Base-by-base conservation (phyloP, 139 green algal genomes). In the Chlorella vulgaris region DNA sequence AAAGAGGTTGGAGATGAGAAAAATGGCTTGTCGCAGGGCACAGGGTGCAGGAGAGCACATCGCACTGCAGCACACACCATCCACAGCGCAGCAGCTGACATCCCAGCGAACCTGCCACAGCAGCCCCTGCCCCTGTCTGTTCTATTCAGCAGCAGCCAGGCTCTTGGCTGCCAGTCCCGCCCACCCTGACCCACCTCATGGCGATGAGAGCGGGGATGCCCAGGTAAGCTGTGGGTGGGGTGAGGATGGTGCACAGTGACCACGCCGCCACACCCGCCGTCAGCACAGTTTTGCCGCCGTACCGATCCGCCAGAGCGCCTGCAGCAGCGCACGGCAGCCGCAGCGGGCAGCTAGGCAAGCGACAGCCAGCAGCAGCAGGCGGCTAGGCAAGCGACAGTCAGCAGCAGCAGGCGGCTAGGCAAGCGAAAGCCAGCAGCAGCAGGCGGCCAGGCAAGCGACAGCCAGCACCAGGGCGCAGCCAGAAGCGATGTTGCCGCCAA, bases 241-340 rank as follows among this genome's bases (percentile, higher is more conserved):
- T 94, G 33, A 87, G 39, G 62, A 83, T 77, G 2, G 91, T 95
- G 84, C 88, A 91, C 10, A 94, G 38, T 0, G 92, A 96, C 89
- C 89, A 95, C 22, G 91, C 83, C 15, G 81, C 58, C n/a, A 91
- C 81, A 28, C 86, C 90, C 19, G 69, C 40, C 0, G 86, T 70
- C 50, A 96, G 87, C 80, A 95, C 89, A 21, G 74, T 35, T 70
- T 94, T 94, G 36, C 92, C 92, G 26, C 92, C 92, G 22, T 89
- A 90, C 51, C 83, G 61, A 68, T 95, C 92, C n/a, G 89, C 87
- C 68, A 95, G 85, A 7, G 73, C 66, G 63, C 89, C 89, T 85
- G 75, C 74, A 24, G 42, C 8, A 19, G 42, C 2, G 19, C 5
- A 38, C 31, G 21, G 7, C 31, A 38, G 36, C 18, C 7, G n/a